phyloP scores from a whole-genome alignment of 2,329 filamentous ascomycete species.

The Calonectria pteridis region DNA sequence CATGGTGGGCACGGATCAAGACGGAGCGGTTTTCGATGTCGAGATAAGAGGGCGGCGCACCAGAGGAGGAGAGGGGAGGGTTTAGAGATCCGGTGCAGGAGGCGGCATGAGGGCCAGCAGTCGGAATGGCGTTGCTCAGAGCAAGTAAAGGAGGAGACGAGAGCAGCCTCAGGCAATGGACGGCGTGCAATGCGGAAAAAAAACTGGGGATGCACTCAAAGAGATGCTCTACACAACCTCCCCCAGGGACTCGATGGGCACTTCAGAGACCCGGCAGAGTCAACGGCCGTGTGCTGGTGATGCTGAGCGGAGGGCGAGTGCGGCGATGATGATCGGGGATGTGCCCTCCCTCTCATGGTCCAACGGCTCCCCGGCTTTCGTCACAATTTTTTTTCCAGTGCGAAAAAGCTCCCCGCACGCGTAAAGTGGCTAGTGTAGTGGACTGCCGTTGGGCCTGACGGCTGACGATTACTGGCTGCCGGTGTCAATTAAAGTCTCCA shows the following conservation, averaged over 20 bases:
- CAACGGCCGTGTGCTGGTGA: background rate
- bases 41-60: constrained; percentile 24
- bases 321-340: constrained; percentile 39
- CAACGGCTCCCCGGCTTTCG: constrained; percentile 45
- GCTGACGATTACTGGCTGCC: constrained; percentile 16
- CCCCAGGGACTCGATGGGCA: background rate
- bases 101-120: constrained; percentile 47
- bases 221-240: background rate
- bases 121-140: background rate
- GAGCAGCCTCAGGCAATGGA: constrained; percentile 14
- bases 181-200: background rate
- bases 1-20: constrained; percentile 43
- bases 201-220: background rate
- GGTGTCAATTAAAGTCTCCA: constrained; percentile 19
- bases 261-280: background rate
- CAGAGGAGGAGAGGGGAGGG: constrained; percentile 35
- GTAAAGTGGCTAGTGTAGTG: constrained; percentile 30
- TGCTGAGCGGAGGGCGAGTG: constrained; percentile 20
- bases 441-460: constrained; percentile 28
- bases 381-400: constrained; percentile 48
- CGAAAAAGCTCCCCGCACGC: constrained; percentile 42
- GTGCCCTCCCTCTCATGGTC: constrained; percentile 36
- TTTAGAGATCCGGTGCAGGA: constrained; percentile 50
- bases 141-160: background rate
- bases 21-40: constrained; percentile 36